A percentile compares a stretch with the other conserved stretches of the same genome.
Evolutionary conservation across 768 basidiomycete genomes (phyloP).

Genomic region (Cystofilobasidium bisporidii): DNA sequence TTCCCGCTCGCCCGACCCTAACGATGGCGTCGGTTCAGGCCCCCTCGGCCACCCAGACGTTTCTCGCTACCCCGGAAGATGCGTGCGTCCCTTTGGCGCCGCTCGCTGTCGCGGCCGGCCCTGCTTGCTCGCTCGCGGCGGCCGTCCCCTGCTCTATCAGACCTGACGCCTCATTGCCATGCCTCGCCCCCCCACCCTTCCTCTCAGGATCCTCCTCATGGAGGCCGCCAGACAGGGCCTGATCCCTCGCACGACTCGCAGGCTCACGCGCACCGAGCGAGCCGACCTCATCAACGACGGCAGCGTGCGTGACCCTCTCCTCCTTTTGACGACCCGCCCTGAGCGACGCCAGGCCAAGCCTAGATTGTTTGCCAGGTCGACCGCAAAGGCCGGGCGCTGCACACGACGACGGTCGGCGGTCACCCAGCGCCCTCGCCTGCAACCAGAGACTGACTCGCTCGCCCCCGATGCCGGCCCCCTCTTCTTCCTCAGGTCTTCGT

Average conservation of each 20-base stretch:
- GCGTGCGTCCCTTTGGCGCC: constrained; percentile 7
- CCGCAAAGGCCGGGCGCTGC: no score
- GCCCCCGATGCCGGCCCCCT: background rate
- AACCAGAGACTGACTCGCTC: background rate
- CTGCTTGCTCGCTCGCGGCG: no score
- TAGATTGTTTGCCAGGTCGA: background rate
- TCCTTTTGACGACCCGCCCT: no score
- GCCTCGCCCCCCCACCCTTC: background rate
- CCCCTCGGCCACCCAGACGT: background rate
- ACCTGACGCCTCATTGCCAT: background rate
- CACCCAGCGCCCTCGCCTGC: no score
- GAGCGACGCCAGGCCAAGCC: no score
- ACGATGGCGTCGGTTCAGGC: background rate
- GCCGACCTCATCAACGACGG: constrained; percentile 1
- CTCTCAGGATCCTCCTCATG: constrained; percentile 3
- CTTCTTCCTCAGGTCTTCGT: background rate
- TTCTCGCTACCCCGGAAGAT: background rate
- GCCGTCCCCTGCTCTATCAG: no score
- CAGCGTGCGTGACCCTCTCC: background rate
- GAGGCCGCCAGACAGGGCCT: background rate
- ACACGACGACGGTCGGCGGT: no score
- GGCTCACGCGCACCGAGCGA: background rate
- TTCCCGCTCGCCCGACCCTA: background rate
- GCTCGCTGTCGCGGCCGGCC: no score
- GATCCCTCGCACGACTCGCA: background rate